Evolutionary conservation across 768 basidiomycete species (phyloP), one percentile per base, ranked within the genome.

Genomic region (Boletus insuetus): DNA sequence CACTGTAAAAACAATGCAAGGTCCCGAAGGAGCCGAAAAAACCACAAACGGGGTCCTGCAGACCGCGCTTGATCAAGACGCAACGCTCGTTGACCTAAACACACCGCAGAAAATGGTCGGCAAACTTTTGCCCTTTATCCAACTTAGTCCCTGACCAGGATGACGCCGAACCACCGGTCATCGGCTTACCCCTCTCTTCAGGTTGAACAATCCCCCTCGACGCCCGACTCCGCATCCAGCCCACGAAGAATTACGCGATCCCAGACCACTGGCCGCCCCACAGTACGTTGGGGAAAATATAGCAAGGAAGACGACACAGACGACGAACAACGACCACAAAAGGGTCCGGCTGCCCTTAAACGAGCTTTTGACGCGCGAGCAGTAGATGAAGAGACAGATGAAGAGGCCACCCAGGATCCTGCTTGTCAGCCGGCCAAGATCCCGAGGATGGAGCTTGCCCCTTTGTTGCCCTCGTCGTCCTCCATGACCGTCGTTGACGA

Each of bases 321-420:
- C 2, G 65, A 59, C 20, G 65, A 65, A 41, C 51, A 59, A 47
- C 51, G 24, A 58, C 53, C 50, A 20, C 54, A 53, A 14, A 63
- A 49, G 64, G 53, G 51, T 51, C 52, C 29, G 45, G 63, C 53
- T 51, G 47, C 64, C 59, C 71, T 71, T 11, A 71, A 71, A 58
- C 69, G 70, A 60, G 49, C 62, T 1, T 69, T 73, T 57, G 70
- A 71, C 57, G 71, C 71, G 44, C 68, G 70, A 14, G 70, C 70
- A 1, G 70, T 73, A 11, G 70, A 73, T 11, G 62, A 73, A 51
- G 71, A 73, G 20, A 73, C 71, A 0, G 70, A 71, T 51, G 63
- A 72, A 41, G 70, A 71, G 9, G 32, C 52, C n/a, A 69, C 63
- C 32, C 68, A 58, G 24, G 59, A 64, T 45, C 9, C 58, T 6